Conservation (phyloP, 148 eudicot genomes). For the Rhododendron kiyosumense region DNA sequence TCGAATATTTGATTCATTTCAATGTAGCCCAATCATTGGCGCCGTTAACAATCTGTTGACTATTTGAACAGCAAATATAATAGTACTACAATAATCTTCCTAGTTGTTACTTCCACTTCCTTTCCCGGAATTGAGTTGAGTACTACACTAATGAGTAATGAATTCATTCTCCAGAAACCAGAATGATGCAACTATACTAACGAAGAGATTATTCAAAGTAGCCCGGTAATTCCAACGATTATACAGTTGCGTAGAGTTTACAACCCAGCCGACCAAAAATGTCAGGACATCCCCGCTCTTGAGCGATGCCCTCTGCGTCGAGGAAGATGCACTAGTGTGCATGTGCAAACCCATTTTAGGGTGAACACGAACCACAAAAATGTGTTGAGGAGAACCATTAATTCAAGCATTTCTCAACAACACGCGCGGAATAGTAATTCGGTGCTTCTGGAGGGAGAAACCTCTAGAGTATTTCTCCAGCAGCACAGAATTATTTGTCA, state of each 20-base stretch:
- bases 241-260: background rate
- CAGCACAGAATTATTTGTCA: background rate
- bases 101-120: background rate
- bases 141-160: background rate
- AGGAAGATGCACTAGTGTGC: background rate
- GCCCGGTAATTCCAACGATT: background rate
- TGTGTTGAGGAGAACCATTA: background rate
- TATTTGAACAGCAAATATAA: too few species aligned
- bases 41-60: too few species aligned
- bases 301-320: background rate
- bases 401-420: background rate
- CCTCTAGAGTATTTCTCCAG: background rate
- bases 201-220: background rate
- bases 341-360: background rate
- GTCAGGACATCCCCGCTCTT: background rate
- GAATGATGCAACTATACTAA: background rate
- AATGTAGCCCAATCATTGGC: too few species aligned
- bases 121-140: too few species aligned
- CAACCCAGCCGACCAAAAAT: background rate
- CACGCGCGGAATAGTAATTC: background rate
- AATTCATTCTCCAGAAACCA: background rate
- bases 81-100: background rate
- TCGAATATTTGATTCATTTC: too few species aligned
- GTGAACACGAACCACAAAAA: background rate
- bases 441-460: background rate